Evolutionary conservation across 768 basidiomycete species (phyloP), one percentile per base, ranked within the genome.

Genomic region (Suillus paluster): DNA sequence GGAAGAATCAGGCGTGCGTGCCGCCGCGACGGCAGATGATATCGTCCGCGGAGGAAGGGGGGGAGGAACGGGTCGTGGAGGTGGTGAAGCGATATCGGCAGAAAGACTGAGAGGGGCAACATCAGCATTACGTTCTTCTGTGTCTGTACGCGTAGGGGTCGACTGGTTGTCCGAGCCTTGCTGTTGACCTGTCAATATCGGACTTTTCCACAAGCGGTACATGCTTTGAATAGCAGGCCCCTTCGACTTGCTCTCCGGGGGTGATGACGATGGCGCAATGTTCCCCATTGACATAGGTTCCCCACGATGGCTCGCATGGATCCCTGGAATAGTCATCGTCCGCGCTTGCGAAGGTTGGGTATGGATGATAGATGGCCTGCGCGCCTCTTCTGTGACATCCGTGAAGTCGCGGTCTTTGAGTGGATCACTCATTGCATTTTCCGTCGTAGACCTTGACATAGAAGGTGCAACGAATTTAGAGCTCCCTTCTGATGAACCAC

Each of bases 211-310:
- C 58, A 94, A 78, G 12, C 90, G 85, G 71, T 92, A 92, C 61
- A 93, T 83, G 61, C 80, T 84, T 72, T 86, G 86, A 38, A 91
- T 85, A 23, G 85, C 83, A 10, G 84, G 83, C 53, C 81, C 80
- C 72, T 84, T 71, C 15, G 68, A 67, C 62, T 75, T 73, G 56
- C 72, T 74, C 23, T 83, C 80, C 11, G 77, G 63, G 0, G 77
- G 69, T 48, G 78, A 74, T 5, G 83, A 80, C 27, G 70, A 64
- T 2, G 82, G 79, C 12, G 89, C 86, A 60, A 85, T 84, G 67
- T 91, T 88, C 12, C 93, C 93, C 82, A 95, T 82, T 4, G 92
- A 89, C 87, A 92, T 91, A 46, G 94, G 85, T 63, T 94, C 91
- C 10, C 90, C 90, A n/a, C 85, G 86, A 69, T 94, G 89, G 67